Evolutionary conservation across 305 asterid species (phyloP), one percentile per base, ranked within the genome.

Genomic region (Solanum hybrid): DNA sequence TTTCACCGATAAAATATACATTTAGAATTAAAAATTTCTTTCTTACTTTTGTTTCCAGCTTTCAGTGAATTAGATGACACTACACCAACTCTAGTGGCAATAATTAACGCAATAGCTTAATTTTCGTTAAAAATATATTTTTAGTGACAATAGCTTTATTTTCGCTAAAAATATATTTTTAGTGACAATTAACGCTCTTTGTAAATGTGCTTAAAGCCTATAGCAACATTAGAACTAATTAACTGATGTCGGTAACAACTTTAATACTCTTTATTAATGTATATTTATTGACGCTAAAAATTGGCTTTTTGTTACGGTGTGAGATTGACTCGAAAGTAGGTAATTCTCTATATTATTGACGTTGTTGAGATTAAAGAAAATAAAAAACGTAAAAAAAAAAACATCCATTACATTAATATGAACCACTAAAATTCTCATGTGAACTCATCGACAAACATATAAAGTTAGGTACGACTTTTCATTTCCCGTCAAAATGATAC

Each of bases 51-150:
- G 71, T 60, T 60, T 60, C 71, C 71, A 60, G 66, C n/a, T 16
- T 51, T 0, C 66, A 51, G 64, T 51, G 66, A 51, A 51, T 51
- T 51, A 51, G 66, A 60, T 60, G 26, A 8, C 71, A 60, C 26
- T 60, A 60, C 71, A 60, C 71, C 71, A 60, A 60, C 26, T 60
- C 0, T 60, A 20, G 71, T 7, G 5, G 5, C 71, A 60, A 60
- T 60, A 60, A 20, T 20, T 9, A 20, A 60, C 6, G 26, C 12
- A 1, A 60, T 60, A 22, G 4, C 24, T 56, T 56, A 17, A 51
- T 51, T 51, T 16, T 0, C 11, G 0, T 0, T 7, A 60, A 0
- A 7, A 7, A 60, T 20, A 0, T 51, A 6, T 51, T 51, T 51
- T 51, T 51, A 60, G 11, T 3, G 0, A 0, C 5, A 3, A 60